Percentiles rank a stretch among this genome's conserved stretches.
Conservation (phyloP, 164 flowering plant species). For the Dillenia turbinata region DNA sequence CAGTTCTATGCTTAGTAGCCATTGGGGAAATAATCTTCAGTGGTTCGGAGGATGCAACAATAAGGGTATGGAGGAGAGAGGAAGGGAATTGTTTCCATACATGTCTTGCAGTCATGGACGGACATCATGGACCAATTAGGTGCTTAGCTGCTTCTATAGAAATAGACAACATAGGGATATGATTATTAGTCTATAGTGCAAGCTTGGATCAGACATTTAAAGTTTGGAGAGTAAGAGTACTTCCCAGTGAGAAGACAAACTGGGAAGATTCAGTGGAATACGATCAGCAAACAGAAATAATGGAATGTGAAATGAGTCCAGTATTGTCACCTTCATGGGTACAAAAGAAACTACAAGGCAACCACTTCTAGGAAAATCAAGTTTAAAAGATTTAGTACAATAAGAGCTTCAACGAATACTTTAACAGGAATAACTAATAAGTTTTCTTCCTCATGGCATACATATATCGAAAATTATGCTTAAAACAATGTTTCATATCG, state of each 20-base stretch:
- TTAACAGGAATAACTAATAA: too few species aligned
- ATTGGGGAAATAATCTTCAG: constrained; percentile 30
- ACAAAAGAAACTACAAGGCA: constrained; percentile 47
- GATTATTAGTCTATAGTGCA: constrained; percentile 38
- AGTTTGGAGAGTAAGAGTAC: constrained; percentile 45
- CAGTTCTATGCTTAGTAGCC: constrained; percentile 37
- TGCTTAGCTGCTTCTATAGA: constrained; percentile 47
- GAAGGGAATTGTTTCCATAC: constrained; percentile 30
- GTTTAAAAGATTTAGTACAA: too few species aligned
- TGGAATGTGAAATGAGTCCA: constrained; percentile 41
- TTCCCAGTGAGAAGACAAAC: constrained; percentile 16
- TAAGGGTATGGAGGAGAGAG: constrained; percentile 46
- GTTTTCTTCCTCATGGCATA: too few species aligned
- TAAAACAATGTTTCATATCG: too few species aligned
- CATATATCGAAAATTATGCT: too few species aligned
- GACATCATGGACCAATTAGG: constrained; percentile 45
- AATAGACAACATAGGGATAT: constrained; percentile 25
- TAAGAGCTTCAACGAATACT: too few species aligned
- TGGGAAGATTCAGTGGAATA: constrained; percentile 11
- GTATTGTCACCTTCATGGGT: constrained; percentile 84
- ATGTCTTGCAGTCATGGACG: constrained; percentile 38
- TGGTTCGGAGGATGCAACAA: constrained; percentile 49
- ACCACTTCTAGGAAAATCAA: neutral
- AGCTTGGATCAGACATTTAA: constrained; percentile 44
- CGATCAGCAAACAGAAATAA: constrained; percentile 7